These are phyloP conservation scores for Ophiostoma perfectum DNA, from an alignment of 2,329 filamentous ascomycete genomes.

Conservation along the genomic window DNA sequence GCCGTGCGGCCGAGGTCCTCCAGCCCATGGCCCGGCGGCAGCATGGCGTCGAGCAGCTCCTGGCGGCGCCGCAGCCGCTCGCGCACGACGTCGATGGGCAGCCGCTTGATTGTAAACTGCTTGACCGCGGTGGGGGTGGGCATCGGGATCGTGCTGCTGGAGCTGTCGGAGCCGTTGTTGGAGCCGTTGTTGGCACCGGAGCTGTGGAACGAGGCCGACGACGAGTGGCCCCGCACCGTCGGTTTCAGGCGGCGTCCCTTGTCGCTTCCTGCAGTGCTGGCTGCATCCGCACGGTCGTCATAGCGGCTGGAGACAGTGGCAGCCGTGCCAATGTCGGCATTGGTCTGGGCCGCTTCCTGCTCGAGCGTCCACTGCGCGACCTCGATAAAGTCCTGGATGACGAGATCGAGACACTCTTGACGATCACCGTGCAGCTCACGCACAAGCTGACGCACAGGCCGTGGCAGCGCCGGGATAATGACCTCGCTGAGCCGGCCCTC, in stretches of 20 bases:
- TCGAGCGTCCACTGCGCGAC: slow-evolving; percentile 24
- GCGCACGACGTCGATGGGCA: slow-evolving; percentile 19
- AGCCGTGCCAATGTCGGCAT: not conserved
- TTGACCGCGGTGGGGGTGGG: not conserved
- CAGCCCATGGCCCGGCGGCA: slow-evolving; percentile 18
- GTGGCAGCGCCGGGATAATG: slow-evolving; percentile 20
- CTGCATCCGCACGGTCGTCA: not conserved
- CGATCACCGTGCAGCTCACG: slow-evolving; percentile 20
- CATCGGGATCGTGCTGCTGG: not conserved
- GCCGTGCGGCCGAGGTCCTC: slow-evolving; percentile 21
- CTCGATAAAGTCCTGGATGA: slow-evolving; percentile 25
- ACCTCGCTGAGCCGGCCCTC: slow-evolving; percentile 20
- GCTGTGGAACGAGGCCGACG: not conserved
- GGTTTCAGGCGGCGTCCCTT: not conserved
- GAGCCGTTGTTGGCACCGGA: not conserved
- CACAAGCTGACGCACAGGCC: slow-evolving; percentile 25
- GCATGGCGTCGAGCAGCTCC: slow-evolving; percentile 24
- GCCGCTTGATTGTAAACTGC: not conserved
- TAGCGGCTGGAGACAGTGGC: not conserved
- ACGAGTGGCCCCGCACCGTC: not conserved
- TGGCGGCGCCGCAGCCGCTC: slow-evolving; percentile 24
- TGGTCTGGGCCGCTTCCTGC: slow-evolving; percentile 9
- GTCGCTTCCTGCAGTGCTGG: not conserved
- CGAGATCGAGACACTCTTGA: slow-evolving; percentile 17
- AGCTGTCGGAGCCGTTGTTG: not conserved